Evolutionary conservation across 2,329 filamentous ascomycete genomes (phyloP), one percentile per base, ranked within the genome.

Genomic region (Aspergillus caelatus): DNA sequence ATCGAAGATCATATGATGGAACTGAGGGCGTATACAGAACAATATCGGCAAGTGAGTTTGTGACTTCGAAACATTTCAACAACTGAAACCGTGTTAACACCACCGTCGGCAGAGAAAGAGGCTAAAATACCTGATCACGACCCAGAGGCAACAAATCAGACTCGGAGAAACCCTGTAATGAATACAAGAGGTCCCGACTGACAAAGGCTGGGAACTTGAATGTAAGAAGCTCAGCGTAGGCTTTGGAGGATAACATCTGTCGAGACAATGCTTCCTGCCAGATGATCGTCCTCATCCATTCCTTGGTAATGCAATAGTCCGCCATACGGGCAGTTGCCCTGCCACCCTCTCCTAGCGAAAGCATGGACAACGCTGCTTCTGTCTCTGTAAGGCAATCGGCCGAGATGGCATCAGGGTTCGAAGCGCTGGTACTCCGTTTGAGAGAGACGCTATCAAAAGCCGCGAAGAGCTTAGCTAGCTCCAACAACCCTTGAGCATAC

Each of bases 211-310:
- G 73, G 46, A 74, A 75, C 1, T 45, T 61, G 57, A 75, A 75
- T 0, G 65, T 71, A 68, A 75, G 64, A 7, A 73, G 58, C 23
- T 63, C 59, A 5, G 41, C 54, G n/a, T 61, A 57, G 1, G 70
- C 65, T 8, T 65, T 61, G 9, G 73, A 75, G 8, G 73, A 75
- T 2, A 75, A 54, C 19, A 75, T 60, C 3, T 68, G 68, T 45
- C 62, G 52, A 4, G 70, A 70, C 4, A 75, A 57, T 19, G 72
- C 73, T 32, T 74, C 64, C 32, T 75, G 73, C 73, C 73, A 75
- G 23, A 75, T 62, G 9, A 75, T 75, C 1, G 69, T 74, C 30
- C 73, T 67, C 73, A 75, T 75, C 73, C 73, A 75, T 62, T 75
- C 67, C 53, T 67, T 68, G 0, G 73, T 75, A 46, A 75, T 74